Percentiles rank a stretch among this genome's conserved stretches.
Conservation (phyloP, 768 basidiomycete genomes). For the Podaxis sp. region DNA sequence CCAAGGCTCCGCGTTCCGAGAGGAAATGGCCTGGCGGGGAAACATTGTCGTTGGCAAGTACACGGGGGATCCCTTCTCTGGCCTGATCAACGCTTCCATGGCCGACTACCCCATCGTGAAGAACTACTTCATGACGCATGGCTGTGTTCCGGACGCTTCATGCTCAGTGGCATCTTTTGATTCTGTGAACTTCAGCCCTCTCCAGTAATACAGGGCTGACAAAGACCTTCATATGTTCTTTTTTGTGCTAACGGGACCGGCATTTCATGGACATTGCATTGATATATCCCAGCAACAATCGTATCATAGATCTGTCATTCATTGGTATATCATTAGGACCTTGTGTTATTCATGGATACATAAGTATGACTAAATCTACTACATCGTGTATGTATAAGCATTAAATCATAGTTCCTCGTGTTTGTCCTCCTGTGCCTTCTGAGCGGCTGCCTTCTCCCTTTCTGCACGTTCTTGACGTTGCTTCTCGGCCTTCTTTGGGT, state of each 20-base stretch:
- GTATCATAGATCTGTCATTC: conserved; percentile 8
- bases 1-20: conserved; percentile 61
- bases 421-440: conserved; percentile 19
- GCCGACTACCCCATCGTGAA: conserved; percentile 81
- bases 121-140: conserved; percentile 74
- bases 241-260: not conserved
- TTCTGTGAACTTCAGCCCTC: conserved; percentile 8
- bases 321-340: not conserved
- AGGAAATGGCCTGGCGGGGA: conserved; percentile 74
- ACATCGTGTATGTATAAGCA: conserved; percentile 2
- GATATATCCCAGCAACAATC: conserved; percentile 1
- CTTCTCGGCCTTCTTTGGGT: conserved; percentile 53
- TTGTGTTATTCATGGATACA: conserved; percentile 5
- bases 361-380: conserved; percentile 10
- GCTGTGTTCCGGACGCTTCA: conserved; percentile 45
- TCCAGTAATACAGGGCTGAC: not conserved
- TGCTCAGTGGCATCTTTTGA: conserved; percentile 4
- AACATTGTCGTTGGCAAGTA: conserved; percentile 80
- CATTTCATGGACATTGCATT: not conserved
- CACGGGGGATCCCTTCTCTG: conserved; percentile 49
- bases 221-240: not conserved
- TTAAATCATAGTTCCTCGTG: conserved; percentile 39
- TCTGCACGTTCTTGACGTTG: conserved; percentile 26
- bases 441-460: conserved; percentile 22
- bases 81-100: conserved; percentile 75